Percentiles rank a stretch among this genome's conserved stretches.
Evolutionary conservation across 1,139 yeast genomes (phyloP).

Genomic region (Yamadazyma friedrichii): DNA sequence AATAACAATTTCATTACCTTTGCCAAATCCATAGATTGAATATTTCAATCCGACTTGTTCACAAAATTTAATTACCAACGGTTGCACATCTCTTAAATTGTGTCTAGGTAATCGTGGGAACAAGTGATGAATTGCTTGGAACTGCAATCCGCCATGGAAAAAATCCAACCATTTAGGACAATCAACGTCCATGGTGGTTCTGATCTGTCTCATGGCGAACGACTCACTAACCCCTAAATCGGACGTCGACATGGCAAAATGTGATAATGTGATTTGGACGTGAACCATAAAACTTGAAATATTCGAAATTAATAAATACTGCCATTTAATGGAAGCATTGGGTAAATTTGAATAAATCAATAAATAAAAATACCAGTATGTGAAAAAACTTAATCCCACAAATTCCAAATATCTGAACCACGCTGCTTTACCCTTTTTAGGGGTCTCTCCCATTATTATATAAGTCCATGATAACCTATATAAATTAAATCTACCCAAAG

Average conservation of each 20-base stretch:
- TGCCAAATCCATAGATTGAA: conserved; percentile 79
- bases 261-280: conserved; percentile 86
- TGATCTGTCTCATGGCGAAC: conserved; percentile 76
- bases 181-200: conserved; percentile 95
- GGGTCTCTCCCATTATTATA: conserved; percentile 70
- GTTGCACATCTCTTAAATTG: conserved; percentile 74
- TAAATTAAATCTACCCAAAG: conserved; percentile 83
- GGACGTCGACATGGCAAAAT: conserved; percentile 91
- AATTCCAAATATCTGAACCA: conserved; percentile 83
- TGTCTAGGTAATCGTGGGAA: conserved; percentile 91
- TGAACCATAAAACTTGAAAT: conserved; percentile 85
- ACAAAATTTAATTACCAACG: conserved; percentile 71
- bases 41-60: conserved; percentile 75
- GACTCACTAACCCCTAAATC: conserved; percentile 80
- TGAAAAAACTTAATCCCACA: conserved; percentile 63
- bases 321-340: conserved; percentile 50
- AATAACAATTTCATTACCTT: conserved; percentile 73
- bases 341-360: conserved; percentile 53
- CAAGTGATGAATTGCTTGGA: conserved; percentile 87
- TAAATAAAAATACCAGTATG: conserved; percentile 77
- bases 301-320: conserved; percentile 71
- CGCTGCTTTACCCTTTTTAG: conserved; percentile 77
- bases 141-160: conserved; percentile 89
- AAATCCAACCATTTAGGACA: conserved; percentile 93
- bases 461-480: conserved; percentile 82